phyloP scores from a whole-genome alignment of 192 early-diverging fungal genomes.

The Umbelopsis vinacea region DNA sequence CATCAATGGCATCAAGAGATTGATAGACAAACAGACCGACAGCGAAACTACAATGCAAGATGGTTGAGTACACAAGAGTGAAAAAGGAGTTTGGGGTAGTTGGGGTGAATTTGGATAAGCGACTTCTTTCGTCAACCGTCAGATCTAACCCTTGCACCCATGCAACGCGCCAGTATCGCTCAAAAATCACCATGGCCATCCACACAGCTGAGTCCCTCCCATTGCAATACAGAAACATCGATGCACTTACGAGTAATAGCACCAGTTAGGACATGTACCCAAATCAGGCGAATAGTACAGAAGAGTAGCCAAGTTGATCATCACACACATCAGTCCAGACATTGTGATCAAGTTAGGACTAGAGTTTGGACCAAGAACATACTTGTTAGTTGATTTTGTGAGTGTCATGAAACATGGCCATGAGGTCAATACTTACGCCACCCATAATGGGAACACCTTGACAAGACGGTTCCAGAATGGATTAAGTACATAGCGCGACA shows the following conservation, averaged over 20 bases:
- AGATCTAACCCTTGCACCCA: not conserved
- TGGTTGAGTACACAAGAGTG: not conserved
- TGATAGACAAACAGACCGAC: slow-evolving; percentile 88
- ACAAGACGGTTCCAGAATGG: slow-evolving; percentile 94
- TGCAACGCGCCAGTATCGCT: not conserved
- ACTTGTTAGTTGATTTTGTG: too few relatives aligned
- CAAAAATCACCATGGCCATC: not conserved
- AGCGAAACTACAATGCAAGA: slow-evolving; percentile 50
- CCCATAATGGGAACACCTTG: slow-evolving; percentile 87
- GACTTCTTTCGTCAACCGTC: too few relatives aligned
- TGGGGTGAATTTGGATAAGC: not conserved
- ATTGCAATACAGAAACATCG: not conserved
- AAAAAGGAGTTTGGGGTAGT: slow-evolving; percentile 16
- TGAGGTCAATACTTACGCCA: slow-evolving; percentile 75
- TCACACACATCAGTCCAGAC: slow-evolving; percentile 78
- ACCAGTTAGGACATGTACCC: slow-evolving; percentile 79
- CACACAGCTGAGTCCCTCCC: not conserved
- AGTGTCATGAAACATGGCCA: not conserved
- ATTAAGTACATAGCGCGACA: slow-evolving; percentile 79
- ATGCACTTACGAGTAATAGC: slow-evolving; percentile 69
- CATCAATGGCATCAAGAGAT: slow-evolving; percentile 92
- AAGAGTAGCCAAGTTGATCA: slow-evolving; percentile 72
- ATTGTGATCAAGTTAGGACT: slow-evolving; percentile 93
- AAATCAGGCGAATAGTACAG: slow-evolving; percentile 78
- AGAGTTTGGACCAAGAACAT: not conserved